Base-by-base conservation (phyloP, 2,329 filamentous ascomycete genomes). In the Penicillium freii region DNA sequence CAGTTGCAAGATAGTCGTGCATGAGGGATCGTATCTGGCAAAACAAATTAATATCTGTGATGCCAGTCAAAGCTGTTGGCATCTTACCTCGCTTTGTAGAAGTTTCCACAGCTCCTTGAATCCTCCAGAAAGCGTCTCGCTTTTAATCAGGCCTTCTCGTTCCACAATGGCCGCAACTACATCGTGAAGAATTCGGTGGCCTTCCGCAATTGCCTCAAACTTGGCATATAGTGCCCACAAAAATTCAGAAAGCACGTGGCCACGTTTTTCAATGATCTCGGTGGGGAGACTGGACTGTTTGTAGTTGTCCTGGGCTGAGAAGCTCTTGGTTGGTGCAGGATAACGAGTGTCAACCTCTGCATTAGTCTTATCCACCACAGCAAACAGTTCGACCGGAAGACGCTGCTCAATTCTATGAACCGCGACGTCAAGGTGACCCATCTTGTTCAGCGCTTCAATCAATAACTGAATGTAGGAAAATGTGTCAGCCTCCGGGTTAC, bases 101-200 rank as follows among this genome's bases (percentile, higher is more conserved):
- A 99, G 80, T 71, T 97, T 96, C 95, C 95, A 99, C 40, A 99
- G 79, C 76, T 97, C 94, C 69, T 93, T 94, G 76, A 99, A 99
- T 55, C 92, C 92, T 54, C 91, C 87, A 6, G 91, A 87, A 49
- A 97, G 81, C 0, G 84, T 82, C 78, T 78, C 88, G 79, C 73
- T 86, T 54, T 83, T 82, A 50, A 71, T 74, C 49, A 81, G 73
- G 74, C 89, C 89, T 70, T 97, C 92, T 49, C 95, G 86, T 61
- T 88, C 86, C 53, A 93, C 86, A 57, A 99, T 90, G 1, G 90
- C 90, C 61, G 88, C 88, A 69, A 97, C 88, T 46, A 95, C 89
- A 73, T 97, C 94, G 73, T 97, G 92, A 56, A 97, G 87, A 0
- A 97, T 88, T 42, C 95, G 88, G 71, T 99, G 94, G 2, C 92